Evolutionary conservation across 2,329 filamentous ascomycete species (phyloP).

Genomic region (Parafenestella ontariensis): DNA sequence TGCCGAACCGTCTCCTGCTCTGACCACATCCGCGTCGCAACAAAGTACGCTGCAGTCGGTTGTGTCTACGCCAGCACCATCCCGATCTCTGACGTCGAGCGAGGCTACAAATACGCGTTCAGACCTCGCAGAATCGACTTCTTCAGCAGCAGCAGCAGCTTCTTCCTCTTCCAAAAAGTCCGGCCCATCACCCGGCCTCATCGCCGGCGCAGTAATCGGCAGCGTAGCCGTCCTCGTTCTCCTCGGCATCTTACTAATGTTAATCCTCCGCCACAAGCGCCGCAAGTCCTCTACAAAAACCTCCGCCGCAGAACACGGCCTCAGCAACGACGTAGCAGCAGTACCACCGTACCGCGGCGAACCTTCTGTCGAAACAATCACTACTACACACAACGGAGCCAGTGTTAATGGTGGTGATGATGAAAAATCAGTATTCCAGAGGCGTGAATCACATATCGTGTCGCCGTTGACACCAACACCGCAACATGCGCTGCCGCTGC

Average conservation of each 20-base stretch:
- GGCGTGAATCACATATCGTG: neutral
- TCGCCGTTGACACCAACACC: no score
- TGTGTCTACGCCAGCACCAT: neutral
- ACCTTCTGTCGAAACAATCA: neutral
- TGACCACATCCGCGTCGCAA: neutral
- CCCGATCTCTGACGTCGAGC: neutral
- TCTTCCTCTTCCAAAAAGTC: slow-evolving; percentile 2
- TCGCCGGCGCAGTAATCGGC: slow-evolving; percentile 18
- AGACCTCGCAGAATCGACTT: neutral
- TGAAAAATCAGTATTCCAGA: slow-evolving; percentile 5
- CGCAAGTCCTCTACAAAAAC: neutral
- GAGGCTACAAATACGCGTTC: neutral
- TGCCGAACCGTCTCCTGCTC: neutral
- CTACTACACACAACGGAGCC: no score
- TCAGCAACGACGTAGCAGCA: neutral
- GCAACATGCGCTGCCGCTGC: no score
- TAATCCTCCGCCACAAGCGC: slow-evolving; percentile 15
- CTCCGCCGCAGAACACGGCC: neutral
- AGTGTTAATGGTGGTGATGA: no score
- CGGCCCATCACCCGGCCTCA: slow-evolving; percentile 10
- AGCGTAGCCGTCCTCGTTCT: slow-evolving; percentile 14
- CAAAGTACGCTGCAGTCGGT: neutral
- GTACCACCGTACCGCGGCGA: neutral
- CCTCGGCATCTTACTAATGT: slow-evolving; percentile 15
- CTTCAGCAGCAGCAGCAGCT: neutral